phyloP scores from a whole-genome alignment of 495 filamentous ascomycete genomes.

The Aspergillus leporis region DNA sequence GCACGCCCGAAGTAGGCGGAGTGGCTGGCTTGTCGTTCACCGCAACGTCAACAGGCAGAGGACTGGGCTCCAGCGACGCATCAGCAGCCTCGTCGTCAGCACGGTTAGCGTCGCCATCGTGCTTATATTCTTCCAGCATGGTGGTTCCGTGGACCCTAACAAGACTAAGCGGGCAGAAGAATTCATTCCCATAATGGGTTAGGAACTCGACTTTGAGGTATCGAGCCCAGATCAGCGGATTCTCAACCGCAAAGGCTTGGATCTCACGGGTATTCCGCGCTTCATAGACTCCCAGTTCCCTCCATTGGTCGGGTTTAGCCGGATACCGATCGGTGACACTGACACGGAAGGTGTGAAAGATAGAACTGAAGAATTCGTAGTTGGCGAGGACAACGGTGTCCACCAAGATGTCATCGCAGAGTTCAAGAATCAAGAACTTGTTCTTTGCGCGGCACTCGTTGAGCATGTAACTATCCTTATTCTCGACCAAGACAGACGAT shows the following conservation, averaged over 20 bases:
- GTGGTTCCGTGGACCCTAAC: conserved; percentile 92
- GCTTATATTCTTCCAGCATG: conserved; percentile 91
- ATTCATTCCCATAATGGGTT: conserved; percentile 93
- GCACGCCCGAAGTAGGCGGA: background rate
- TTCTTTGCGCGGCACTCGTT: conserved; percentile 84
- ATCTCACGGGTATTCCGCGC: conserved; percentile 90
- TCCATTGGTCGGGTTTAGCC: conserved; percentile 89
- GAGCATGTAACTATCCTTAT: conserved; percentile 98
- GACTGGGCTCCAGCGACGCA: conserved; percentile 34
- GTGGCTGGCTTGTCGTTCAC: background rate
- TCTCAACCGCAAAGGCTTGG: conserved; percentile 88
- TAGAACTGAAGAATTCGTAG: conserved; percentile 98
- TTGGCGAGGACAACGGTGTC: conserved; percentile 96
- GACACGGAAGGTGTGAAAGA: conserved; percentile 86
- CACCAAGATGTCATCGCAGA: conserved; percentile 88
- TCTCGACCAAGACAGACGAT: conserved; percentile 86
- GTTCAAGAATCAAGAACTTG: conserved; percentile 91
- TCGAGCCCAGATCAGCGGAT: conserved; percentile 92
- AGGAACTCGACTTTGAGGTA: conserved; percentile 91
- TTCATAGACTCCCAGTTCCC: conserved; percentile 82
- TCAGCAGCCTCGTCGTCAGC: conserved; percentile 57
- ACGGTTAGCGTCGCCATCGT: conserved; percentile 64
- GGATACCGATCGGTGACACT: conserved; percentile 93
- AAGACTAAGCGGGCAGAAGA: conserved; percentile 89
- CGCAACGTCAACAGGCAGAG: conserved; percentile 39